Percentiles rank a stretch among this genome's conserved stretches.
Conservation (phyloP, 257 asterid species). For the Petunia axillaris region DNA sequence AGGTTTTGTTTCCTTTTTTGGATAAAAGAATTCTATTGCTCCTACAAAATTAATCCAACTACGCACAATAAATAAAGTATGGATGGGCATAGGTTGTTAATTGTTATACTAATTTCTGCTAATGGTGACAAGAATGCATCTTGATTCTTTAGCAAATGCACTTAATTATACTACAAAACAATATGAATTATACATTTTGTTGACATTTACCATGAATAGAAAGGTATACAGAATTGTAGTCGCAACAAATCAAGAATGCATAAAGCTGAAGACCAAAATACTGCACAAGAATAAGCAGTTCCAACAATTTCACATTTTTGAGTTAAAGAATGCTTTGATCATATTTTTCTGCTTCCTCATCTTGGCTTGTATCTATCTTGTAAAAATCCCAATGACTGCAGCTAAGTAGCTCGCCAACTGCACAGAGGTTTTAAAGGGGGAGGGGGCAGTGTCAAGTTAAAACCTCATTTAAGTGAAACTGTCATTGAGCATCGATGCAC, state of each 20-base stretch:
- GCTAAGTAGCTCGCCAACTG: constrained; percentile 84
- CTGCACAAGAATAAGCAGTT: constrained; percentile 6
- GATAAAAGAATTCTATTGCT: too few relatives aligned
- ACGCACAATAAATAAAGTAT: too few relatives aligned
- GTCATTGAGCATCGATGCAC: not conserved
- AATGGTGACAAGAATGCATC: too few relatives aligned
- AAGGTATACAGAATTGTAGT: not conserved
- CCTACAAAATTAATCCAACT: too few relatives aligned
- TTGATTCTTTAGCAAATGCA: not conserved
- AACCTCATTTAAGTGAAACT: not conserved
- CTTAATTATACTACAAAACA: not conserved
- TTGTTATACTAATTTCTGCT: too few relatives aligned
- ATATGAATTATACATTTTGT: constrained; percentile 4
- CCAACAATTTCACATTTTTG: not conserved
- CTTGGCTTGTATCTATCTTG: constrained; percentile 39
- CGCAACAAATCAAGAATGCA: constrained; percentile 12
- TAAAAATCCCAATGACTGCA: constrained; percentile 53
- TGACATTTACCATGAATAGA: constrained; percentile 12
- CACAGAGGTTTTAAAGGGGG: not conserved
- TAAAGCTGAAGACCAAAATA: constrained; percentile 3
- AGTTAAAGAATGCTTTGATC: not conserved
- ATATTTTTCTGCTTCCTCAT: not conserved
- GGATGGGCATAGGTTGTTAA: too few relatives aligned
- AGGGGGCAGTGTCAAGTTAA: constrained; percentile 16
- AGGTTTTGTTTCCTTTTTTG: too few relatives aligned